phyloP scores from a whole-genome alignment of 371 early-diverging fungal genomes.

The Thermomucor indicae-seudaticae region DNA sequence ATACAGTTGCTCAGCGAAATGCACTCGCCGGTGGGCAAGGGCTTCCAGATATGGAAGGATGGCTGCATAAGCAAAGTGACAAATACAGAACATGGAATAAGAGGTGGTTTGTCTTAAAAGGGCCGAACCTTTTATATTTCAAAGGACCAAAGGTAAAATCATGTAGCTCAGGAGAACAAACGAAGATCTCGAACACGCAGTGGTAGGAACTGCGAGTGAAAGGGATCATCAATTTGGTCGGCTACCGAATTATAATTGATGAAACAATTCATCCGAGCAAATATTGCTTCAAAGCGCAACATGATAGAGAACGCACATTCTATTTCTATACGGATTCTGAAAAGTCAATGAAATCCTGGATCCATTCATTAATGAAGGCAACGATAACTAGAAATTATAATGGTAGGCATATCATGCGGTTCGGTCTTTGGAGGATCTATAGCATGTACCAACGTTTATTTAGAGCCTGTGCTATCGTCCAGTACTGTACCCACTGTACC shows the following conservation, averaged over 20 bases:
- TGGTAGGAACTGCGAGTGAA: constrained; percentile 49
- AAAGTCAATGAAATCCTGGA: constrained; percentile 52
- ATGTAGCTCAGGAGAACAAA: neutral
- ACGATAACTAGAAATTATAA: constrained; percentile 59
- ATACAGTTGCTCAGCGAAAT: constrained; percentile 9
- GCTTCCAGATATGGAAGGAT: constrained; percentile 57
- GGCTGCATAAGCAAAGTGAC: constrained; percentile 64
- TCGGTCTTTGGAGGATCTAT: neutral
- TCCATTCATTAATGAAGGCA: constrained; percentile 68
- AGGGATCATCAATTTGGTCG: constrained; percentile 53
- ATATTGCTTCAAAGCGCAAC: constrained; percentile 66
- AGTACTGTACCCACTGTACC: constrained; percentile 63
- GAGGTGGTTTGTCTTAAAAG: constrained; percentile 67
- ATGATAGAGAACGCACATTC: constrained; percentile 59
- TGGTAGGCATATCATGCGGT: constrained; percentile 21
- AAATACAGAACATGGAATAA: constrained; percentile 66
- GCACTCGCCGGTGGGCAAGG: neutral
- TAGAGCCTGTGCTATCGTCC: constrained; percentile 66
- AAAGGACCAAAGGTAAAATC: constrained; percentile 47
- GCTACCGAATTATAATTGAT: constrained; percentile 53
- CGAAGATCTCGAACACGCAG: neutral
- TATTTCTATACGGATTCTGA: constrained; percentile 63
- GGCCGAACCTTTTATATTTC: constrained; percentile 55
- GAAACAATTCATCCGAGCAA: constrained; percentile 62
- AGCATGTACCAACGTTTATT: neutral